Percentiles rank a stretch among this genome's conserved stretches.
Conservation (phyloP, 768 basidiomycete genomes). For the Lactifluus pinguis region DNA sequence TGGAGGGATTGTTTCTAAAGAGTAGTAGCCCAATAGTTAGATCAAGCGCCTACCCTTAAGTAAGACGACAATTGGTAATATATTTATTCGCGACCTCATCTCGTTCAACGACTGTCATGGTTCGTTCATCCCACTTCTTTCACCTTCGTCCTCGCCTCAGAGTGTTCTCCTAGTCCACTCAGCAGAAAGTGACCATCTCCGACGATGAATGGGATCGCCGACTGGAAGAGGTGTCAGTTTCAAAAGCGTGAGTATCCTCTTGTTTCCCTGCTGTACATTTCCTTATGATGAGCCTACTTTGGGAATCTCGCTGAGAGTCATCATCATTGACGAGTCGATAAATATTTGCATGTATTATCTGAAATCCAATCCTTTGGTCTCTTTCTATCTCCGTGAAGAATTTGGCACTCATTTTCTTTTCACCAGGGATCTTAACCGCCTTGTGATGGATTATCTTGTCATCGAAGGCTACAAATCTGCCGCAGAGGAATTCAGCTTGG, state of each 20-base stretch:
- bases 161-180: constrained; percentile 25
- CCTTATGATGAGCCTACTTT: constrained; percentile 62
- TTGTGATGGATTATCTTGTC: constrained; percentile 96
- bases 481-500: constrained; percentile 88
- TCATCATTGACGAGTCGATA: constrained; percentile 50
- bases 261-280: constrained; percentile 20
- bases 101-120: constrained; percentile 9
- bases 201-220: constrained; percentile 83
- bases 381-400: constrained; percentile 16
- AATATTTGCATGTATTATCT: constrained; percentile 84
- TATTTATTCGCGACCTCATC: neutral
- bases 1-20: constrained; percentile 68
- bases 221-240: constrained; percentile 71
- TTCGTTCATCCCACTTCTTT: constrained; percentile 19
- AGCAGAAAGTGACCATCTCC: constrained; percentile 51
- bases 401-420: constrained; percentile 20
- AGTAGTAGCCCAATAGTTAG: neutral
- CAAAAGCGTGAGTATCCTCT: constrained; percentile 71
- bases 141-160: neutral
- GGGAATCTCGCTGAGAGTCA: constrained; percentile 98
- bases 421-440: constrained; percentile 80
- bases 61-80: neutral
- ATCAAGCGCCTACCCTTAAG: constrained; percentile 1
- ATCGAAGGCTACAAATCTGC: constrained; percentile 96
- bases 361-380: constrained; percentile 29